phyloP scores from a whole-genome alignment of 202 grass and related monocot species.

The Panicum hallii region DNA sequence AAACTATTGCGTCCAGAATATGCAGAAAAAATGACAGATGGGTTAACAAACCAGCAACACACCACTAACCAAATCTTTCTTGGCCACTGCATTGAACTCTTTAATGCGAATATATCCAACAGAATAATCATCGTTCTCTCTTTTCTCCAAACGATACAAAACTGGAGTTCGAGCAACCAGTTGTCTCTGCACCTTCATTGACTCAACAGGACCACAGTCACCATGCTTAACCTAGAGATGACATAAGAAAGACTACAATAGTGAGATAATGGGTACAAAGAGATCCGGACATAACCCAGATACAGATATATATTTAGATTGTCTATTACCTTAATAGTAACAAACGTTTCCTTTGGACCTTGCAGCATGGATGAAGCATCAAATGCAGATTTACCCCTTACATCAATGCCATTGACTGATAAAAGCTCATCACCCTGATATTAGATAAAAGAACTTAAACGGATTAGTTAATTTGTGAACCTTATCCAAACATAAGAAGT shows the following conservation, averaged over 20 bases:
- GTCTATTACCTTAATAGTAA: constrained; percentile 77
- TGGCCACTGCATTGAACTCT: constrained; percentile 97
- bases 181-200: constrained; percentile 93
- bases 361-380: constrained; percentile 90
- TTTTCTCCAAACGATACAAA: constrained; percentile 91
- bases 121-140: constrained; percentile 63
- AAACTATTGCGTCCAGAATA: constrained; percentile 21
- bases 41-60: constrained; percentile 58
- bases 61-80: constrained; percentile 99
- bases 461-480: constrained; percentile 23
- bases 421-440: constrained; percentile 95
- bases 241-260: constrained; percentile 44
- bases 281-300: not conserved
- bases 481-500: constrained; percentile 26
- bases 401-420: constrained; percentile 82
- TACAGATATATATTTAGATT: constrained; percentile 24
- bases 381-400: constrained; percentile 89
- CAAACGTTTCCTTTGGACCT: constrained; percentile 93
- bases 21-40: constrained; percentile 6
- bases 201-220: constrained; percentile 80
- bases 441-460: constrained; percentile 38
- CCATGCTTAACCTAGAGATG: constrained; percentile 83
- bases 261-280: constrained; percentile 3
- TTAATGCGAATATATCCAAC: constrained; percentile 93
- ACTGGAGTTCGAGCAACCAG: constrained; percentile 77